phyloP scores from a whole-genome alignment of 169 alveolate species.

The Cryptosporidium baileyi region DNA sequence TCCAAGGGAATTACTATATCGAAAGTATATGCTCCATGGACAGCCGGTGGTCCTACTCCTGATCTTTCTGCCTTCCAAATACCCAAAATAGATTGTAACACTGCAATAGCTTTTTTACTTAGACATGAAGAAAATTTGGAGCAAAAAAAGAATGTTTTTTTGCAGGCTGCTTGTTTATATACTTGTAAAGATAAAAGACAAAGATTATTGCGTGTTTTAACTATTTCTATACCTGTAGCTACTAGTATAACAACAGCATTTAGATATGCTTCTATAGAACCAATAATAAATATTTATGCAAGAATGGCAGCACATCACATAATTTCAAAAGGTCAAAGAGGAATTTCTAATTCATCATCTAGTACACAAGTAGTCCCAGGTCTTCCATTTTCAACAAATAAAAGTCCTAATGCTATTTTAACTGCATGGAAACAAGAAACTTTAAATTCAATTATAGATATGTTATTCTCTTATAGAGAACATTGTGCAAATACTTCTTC shows the following conservation, averaged over 20 bases:
- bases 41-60: constrained; percentile 73
- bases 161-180: constrained; percentile 75
- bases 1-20: constrained; percentile 72
- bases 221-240: constrained; percentile 48
- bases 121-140: constrained; percentile 74
- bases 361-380: constrained; percentile 20
- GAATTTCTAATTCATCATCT: not conserved
- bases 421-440: constrained; percentile 60
- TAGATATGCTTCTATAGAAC: constrained; percentile 67
- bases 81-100: constrained; percentile 72
- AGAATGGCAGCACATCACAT: constrained; percentile 70
- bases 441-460: constrained; percentile 44
- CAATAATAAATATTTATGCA: constrained; percentile 37
- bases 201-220: constrained; percentile 39
- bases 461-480: constrained; percentile 57
- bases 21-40: constrained; percentile 74
- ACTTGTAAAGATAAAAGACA: constrained; percentile 50
- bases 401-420: constrained; percentile 3
- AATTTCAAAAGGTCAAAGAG: constrained; percentile 55
- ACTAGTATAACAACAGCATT: constrained; percentile 62
- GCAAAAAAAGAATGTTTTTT: constrained; percentile 72
- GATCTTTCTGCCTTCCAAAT: constrained; percentile 74
- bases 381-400: constrained; percentile 34
- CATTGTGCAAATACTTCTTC: constrained; percentile 68
- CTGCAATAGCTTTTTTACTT: constrained; percentile 70